Conservation (phyloP, 2,329 filamentous ascomycete species). For the Colletotrichum sp. region DNA sequence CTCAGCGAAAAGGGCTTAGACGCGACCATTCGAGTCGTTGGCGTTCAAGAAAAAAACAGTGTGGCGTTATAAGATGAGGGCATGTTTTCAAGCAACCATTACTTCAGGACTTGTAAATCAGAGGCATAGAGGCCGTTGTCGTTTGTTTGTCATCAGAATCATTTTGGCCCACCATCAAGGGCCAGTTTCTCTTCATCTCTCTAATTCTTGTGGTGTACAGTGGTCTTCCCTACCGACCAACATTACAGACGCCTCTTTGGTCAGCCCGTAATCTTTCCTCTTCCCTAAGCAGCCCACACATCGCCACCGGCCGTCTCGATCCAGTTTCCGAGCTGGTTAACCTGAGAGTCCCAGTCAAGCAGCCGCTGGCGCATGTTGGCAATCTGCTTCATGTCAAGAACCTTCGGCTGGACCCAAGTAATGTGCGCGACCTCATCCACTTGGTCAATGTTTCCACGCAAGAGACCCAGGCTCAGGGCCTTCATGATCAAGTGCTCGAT, state of each 20-base stretch:
- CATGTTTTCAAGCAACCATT: not conserved
- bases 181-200: not conserved
- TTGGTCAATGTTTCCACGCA: conserved; percentile 94
- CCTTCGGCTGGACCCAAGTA: conserved; percentile 99
- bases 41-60: not conserved
- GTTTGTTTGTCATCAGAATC: conserved; percentile 13
- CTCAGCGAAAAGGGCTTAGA: not conserved
- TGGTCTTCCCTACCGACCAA: not conserved
- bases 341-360: conserved; percentile 94
- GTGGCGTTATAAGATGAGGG: not conserved
- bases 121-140: not conserved
- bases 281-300: conserved; percentile 82
- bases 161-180: not conserved
- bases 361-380: conserved; percentile 87
- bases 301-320: conserved; percentile 94
- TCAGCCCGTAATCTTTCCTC: not conserved
- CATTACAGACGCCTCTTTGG: not conserved
- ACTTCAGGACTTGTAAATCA: not conserved
- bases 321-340: conserved; percentile 96
- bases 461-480: conserved; percentile 89
- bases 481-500: conserved; percentile 99
- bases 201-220: conserved; percentile 22
- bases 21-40: not conserved
- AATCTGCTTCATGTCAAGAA: conserved; percentile 94
- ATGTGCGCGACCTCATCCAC: conserved; percentile 93